Conservation (phyloP, 306 rosid genomes). For the Lathyrus aphaca region DNA sequence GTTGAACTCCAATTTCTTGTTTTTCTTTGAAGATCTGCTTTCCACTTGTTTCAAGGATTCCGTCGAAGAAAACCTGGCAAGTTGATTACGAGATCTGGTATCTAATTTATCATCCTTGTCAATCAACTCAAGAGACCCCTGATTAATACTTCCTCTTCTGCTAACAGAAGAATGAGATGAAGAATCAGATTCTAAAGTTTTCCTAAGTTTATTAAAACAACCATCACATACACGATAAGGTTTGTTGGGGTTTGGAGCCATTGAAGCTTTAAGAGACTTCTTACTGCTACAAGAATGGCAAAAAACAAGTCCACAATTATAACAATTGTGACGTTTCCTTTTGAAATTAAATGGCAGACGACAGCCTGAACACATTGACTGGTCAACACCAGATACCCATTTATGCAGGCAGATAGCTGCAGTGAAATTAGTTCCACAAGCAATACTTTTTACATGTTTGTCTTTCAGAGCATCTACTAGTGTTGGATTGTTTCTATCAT, state of each 20-base stretch:
- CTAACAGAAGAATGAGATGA: slow-evolving; percentile 82
- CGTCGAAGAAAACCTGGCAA: slow-evolving; percentile 70
- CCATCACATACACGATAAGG: slow-evolving; percentile 97
- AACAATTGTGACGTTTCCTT: slow-evolving; percentile 97
- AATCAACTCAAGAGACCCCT: slow-evolving; percentile 65
- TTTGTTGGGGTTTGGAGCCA: slow-evolving; percentile 99
- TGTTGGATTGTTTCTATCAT: slow-evolving; percentile 80
- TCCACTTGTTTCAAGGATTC: slow-evolving; percentile 93
- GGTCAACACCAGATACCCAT: slow-evolving; percentile 99
- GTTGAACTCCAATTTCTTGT: slow-evolving; percentile 93
- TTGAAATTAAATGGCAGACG: slow-evolving; percentile 92
- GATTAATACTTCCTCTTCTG: slow-evolving; percentile 91
- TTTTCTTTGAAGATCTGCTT: slow-evolving; percentile 83
- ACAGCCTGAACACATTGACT: slow-evolving; percentile 99
- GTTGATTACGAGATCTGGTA: slow-evolving; percentile 75
- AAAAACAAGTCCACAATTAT: slow-evolving; percentile 95
- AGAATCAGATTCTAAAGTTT: slow-evolving; percentile 71
- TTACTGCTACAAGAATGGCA: slow-evolving; percentile 98
- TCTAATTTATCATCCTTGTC: slow-evolving; percentile 87
- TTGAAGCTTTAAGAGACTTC: slow-evolving; percentile 93
- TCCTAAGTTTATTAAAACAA: slow-evolving; percentile 82
- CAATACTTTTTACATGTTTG: slow-evolving; percentile 92
- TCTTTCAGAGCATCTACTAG: slow-evolving; percentile 92
- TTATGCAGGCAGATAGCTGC: slow-evolving; percentile 97
- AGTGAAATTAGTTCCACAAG: slow-evolving; percentile 93